Conservation (phyloP, 2,329 filamentous ascomycete species). For the Drechslerella stenobrocha region DNA sequence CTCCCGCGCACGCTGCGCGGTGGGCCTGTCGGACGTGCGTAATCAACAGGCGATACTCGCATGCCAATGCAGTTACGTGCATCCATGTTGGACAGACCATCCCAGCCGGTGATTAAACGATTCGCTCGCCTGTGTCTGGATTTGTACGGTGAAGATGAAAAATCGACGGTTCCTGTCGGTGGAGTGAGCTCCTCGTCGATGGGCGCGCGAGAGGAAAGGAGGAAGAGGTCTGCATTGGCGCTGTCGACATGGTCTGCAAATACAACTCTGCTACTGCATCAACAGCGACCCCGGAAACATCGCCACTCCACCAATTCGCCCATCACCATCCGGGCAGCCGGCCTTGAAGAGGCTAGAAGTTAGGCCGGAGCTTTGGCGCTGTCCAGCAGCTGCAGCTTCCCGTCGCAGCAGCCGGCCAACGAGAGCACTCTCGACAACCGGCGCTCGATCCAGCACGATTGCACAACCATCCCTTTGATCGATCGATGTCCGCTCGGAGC, state of each 20-base stretch:
- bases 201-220: too few relatives aligned
- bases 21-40: conserved; percentile 20
- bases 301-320: background rate
- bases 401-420: conserved; percentile 5
- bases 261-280: too few relatives aligned
- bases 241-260: too few relatives aligned
- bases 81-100: conserved; percentile 6
- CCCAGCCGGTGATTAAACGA: conserved; percentile 6
- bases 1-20: background rate
- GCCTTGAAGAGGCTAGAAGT: too few relatives aligned
- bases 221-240: too few relatives aligned
- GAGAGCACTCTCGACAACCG: background rate
- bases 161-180: too few relatives aligned
- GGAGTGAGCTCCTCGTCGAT: too few relatives aligned
- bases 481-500: too few relatives aligned
- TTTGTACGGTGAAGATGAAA: too few relatives aligned
- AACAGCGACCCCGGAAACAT: background rate
- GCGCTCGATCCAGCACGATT: too few relatives aligned
- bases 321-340: conserved; percentile 1
- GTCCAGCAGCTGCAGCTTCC: conserved; percentile 13
- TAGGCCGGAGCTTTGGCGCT: background rate
- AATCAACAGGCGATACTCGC: conserved; percentile 22
- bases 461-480: too few relatives aligned
- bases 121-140: background rate
- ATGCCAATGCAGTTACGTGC: conserved; percentile 47